Base-by-base conservation (phyloP, 2,329 filamentous ascomycete species). In the Aspergillus versicolor region DNA sequence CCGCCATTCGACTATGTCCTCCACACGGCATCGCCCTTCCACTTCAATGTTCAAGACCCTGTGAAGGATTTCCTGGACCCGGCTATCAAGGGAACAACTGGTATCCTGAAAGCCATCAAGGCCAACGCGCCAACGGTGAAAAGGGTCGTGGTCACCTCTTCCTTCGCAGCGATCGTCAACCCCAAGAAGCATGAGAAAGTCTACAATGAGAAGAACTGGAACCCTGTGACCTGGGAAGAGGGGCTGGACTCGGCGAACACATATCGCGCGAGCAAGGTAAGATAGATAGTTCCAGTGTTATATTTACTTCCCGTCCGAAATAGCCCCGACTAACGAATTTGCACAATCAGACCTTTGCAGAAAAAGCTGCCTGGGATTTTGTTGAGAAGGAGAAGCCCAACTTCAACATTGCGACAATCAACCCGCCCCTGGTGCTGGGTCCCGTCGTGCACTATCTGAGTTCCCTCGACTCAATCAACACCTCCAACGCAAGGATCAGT, bases 1-100 rank as follows among this genome's bases (percentile, higher is more conserved):
- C 84, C 84, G 0, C 83, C 85, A 0, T 89, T 93, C 61, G 87
- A 90, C 65, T 86, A 83, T 45, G 88, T 93, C 48, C 80, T 91
- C 51, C 88, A 91, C 70, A 90, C 88, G 5, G 88, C 89, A 2
- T 87, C 84, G 0, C 89, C 90, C 0, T 92, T 90, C 76, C 87
- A 89, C 65, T 83, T 86, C 69, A 88, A 88, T 34, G 85, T 94
- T 54, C 60, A 90, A 37, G 82, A 87, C 62, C 86, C 89, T 17
- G 81, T 93, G 61, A 85, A 88, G 66, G 77, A 79, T 59, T 75
- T 86, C 30, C 72, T 86, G 37, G 84, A 86, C 61, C 83, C 84
- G 13, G 85, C 85, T 9, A 76, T 87, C 60, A 85, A 86, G 63
- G 85, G 85, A 52, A 88, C 85, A 0, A 85, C 82, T 0, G 84